Percentiles rank a stretch among this genome's conserved stretches.
These are phyloP conservation scores for Paramecium sexaurelia DNA, from an alignment of 73 alveolate genomes.

Conservation along the genomic window DNA sequence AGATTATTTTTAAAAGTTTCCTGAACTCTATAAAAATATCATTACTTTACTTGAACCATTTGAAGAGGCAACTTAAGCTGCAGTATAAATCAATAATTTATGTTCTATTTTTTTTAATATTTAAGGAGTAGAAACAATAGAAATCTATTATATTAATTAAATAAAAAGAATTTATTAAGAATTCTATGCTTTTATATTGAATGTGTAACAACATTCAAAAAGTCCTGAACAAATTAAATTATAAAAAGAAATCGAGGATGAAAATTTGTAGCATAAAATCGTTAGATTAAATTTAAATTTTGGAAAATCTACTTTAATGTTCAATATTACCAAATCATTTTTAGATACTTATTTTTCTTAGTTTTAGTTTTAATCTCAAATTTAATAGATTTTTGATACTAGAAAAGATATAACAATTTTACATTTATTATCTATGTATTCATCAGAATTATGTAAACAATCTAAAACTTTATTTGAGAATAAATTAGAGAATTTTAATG, in stretches of 20 bases:
- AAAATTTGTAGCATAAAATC: not conserved
- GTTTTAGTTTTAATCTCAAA: not conserved
- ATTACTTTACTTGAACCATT: not conserved
- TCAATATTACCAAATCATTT: not conserved
- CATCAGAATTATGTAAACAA: not conserved
- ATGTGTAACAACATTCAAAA: not conserved
- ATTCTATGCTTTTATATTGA: not conserved
- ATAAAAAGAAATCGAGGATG: constrained; percentile 25
- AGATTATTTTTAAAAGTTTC: not conserved
- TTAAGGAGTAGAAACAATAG: not conserved
- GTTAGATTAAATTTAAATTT: not conserved
- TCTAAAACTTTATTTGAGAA: not conserved
- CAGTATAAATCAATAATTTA: not conserved
- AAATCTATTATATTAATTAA: constrained; percentile 12
- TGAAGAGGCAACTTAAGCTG: constrained; percentile 52
- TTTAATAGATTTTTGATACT: not conserved
- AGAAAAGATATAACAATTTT: not conserved
- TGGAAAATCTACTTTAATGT: not conserved
- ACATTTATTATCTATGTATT: not conserved
- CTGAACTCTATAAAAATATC: not conserved
- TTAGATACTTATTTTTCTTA: not conserved
- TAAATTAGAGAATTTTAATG: not conserved
- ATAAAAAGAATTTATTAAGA: not conserved
- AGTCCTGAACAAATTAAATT: not conserved
- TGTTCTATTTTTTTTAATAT: constrained; percentile 5